Conservation (phyloP, 352 stramenopile genomes). For the Pythium aquatile region DNA sequence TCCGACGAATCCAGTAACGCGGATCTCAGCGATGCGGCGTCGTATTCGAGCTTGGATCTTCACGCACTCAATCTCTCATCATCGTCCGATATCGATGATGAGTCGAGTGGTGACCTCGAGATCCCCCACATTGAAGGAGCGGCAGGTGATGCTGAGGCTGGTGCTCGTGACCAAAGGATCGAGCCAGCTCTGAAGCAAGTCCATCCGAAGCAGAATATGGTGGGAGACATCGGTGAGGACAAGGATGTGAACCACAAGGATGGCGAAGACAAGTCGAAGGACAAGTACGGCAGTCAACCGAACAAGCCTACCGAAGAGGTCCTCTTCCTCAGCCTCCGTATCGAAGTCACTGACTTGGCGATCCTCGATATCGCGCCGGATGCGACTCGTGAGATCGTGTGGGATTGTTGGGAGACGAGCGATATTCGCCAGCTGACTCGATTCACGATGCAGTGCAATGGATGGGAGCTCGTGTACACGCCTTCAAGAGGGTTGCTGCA, state of each 20-base stretch:
- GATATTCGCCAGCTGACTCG: conserved; percentile 40
- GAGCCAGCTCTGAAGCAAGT: too few species aligned
- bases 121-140: neutral
- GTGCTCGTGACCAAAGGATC: too few species aligned
- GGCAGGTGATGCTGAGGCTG: neutral
- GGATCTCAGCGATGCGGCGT: neutral
- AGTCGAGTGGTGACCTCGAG: neutral
- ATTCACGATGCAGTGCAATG: conserved; percentile 34
- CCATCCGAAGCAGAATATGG: neutral
- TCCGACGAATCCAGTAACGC: conserved; percentile 11
- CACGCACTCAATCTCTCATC: neutral
- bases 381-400: conserved; percentile 28
- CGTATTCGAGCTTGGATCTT: conserved; percentile 9
- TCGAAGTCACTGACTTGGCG: conserved; percentile 43
- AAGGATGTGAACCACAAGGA: neutral
- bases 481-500: conserved; percentile 13
- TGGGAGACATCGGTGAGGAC: neutral
- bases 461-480: conserved; percentile 15
- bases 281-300: neutral
- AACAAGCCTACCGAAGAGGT: conserved; percentile 7
- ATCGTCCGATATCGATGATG: neutral
- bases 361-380: conserved; percentile 36
- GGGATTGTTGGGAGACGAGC: conserved; percentile 45
- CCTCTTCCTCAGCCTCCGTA: conserved; percentile 38
- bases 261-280: neutral